These are phyloP conservation scores for Lactarius evosmus DNA, from an alignment of 768 basidiomycete species.

Conservation along the genomic window DNA sequence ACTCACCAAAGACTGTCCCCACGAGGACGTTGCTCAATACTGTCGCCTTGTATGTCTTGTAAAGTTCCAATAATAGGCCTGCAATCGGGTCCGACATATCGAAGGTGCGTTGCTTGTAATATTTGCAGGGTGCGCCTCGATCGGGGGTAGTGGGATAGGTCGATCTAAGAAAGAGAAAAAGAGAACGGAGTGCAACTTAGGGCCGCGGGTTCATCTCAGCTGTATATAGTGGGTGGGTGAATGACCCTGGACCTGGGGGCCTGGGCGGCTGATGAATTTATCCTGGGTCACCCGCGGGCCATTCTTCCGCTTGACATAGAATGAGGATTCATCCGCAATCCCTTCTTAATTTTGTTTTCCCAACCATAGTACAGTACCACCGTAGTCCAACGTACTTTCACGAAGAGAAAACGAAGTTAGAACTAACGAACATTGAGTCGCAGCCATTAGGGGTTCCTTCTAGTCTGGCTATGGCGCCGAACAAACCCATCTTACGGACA, in stretches of 20 bases:
- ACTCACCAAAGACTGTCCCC: conserved; percentile 22
- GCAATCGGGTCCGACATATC: conserved; percentile 9
- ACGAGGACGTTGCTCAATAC: conserved; percentile 14
- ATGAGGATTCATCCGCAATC: too few species aligned
- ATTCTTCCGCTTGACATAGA: too few species aligned
- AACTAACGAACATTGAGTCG: too few species aligned
- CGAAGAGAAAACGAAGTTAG: too few species aligned
- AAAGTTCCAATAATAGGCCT: conserved; percentile 4
- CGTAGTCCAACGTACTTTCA: too few species aligned
- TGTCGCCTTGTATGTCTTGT: conserved; percentile 4
- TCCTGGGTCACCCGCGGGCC: too few species aligned
- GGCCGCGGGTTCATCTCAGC: background rate
- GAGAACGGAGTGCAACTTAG: background rate
- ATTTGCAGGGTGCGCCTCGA: background rate
- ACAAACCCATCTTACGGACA: conserved; percentile 94
- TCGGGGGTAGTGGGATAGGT: background rate
- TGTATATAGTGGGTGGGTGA: background rate
- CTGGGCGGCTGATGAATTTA: background rate
- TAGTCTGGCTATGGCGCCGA: conserved; percentile 77
- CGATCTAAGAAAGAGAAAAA: background rate
- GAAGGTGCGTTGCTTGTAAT: background rate
- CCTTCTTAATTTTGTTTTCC: too few species aligned
- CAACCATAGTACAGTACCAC: too few species aligned
- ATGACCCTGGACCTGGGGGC: background rate
- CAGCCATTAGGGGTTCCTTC: too few species aligned